These are phyloP conservation scores for Gyromitra esculenta DNA, from an alignment of 2,329 filamentous ascomycete genomes.

Conservation along the genomic window DNA sequence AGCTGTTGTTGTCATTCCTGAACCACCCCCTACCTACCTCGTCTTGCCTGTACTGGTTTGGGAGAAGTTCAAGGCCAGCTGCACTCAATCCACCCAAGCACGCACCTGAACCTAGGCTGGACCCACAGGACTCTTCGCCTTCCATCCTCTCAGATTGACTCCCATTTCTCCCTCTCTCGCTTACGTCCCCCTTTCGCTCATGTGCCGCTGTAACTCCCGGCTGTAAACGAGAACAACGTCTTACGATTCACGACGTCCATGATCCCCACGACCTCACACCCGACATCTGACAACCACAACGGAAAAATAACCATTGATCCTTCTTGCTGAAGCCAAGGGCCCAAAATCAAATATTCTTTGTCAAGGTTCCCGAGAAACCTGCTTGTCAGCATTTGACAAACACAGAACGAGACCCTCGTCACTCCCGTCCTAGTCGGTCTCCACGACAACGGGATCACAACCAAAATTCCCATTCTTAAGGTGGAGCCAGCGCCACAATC, in stretches of 20 bases:
- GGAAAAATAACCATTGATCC: slow-evolving; percentile 19
- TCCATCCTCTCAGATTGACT: slow-evolving; percentile 19
- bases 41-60: slow-evolving; percentile 27
- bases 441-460: slow-evolving; percentile 32
- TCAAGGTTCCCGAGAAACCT: background rate
- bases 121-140: slow-evolving; percentile 23
- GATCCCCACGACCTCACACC: slow-evolving; percentile 9
- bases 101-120: slow-evolving; percentile 19
- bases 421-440: slow-evolving; percentile 11
- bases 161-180: slow-evolving; percentile 5
- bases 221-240: slow-evolving; percentile 37
- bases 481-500: slow-evolving; percentile 9
- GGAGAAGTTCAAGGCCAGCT: slow-evolving; percentile 35
- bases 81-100: slow-evolving; percentile 28
- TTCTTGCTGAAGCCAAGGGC: slow-evolving; percentile 7
- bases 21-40: slow-evolving; percentile 47
- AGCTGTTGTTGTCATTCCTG: slow-evolving; percentile 48
- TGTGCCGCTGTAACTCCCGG: slow-evolving; percentile 34
- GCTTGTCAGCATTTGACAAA: slow-evolving; percentile 12
- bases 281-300: slow-evolving; percentile 15
- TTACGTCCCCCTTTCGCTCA: slow-evolving; percentile 28
- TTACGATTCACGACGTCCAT: slow-evolving; percentile 39
- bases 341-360: background rate
- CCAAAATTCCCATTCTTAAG: slow-evolving; percentile 17
- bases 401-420: slow-evolving; percentile 7